Percentiles rank a stretch among this genome's conserved stretches.
These are phyloP conservation scores for Chaetomiaceae sp. DNA, from an alignment of 2,329 filamentous ascomycete species.

Conservation along the genomic window DNA sequence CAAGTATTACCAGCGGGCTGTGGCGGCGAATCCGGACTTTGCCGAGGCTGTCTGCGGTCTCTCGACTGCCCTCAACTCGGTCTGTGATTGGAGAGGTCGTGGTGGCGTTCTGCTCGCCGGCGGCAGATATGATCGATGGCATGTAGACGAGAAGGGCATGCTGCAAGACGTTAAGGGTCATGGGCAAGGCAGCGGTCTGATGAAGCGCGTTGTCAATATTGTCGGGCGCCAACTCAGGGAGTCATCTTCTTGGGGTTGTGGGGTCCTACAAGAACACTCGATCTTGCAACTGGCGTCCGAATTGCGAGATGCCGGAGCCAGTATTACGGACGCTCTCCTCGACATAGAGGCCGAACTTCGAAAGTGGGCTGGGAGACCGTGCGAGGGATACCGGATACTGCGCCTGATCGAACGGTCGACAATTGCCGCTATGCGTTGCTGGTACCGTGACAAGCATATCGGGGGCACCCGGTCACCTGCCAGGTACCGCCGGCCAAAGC, in stretches of 20 bases:
- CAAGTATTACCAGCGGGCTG: slow-evolving; percentile 82
- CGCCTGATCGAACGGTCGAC: slow-evolving; percentile 80
- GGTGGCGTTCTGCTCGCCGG: slow-evolving; percentile 75
- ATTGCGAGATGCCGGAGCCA: slow-evolving; percentile 39
- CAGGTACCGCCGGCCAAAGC: slow-evolving; percentile 66
- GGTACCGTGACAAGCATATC: slow-evolving; percentile 81
- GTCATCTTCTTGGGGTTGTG: slow-evolving; percentile 79
- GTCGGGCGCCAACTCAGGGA: slow-evolving; percentile 84
- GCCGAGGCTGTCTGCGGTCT: slow-evolving; percentile 95
- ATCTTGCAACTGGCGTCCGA: slow-evolving; percentile 49
- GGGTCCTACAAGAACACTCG: slow-evolving; percentile 56
- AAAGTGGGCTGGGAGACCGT: slow-evolving; percentile 68
- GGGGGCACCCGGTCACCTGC: slow-evolving; percentile 51
- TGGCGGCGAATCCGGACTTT: slow-evolving; percentile 89
- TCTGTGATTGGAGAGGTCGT: slow-evolving; percentile 89
- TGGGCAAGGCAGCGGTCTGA: slow-evolving; percentile 69
- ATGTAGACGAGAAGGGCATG: slow-evolving; percentile 81
- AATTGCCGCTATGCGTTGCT: slow-evolving; percentile 72
- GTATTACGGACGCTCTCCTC: slow-evolving; percentile 32
- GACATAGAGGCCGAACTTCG: slow-evolving; percentile 41
- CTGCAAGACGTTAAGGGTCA: slow-evolving; percentile 66
- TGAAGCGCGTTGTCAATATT: slow-evolving; percentile 85
- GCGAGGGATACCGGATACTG: slow-evolving; percentile 84
- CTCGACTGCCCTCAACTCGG: slow-evolving; percentile 90
- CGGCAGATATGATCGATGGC: slow-evolving; percentile 81